Evolutionary conservation across 129 eudicot species (phyloP), one percentile per base, ranked within the genome.

Genomic region (Ambrosia trifida): DNA sequence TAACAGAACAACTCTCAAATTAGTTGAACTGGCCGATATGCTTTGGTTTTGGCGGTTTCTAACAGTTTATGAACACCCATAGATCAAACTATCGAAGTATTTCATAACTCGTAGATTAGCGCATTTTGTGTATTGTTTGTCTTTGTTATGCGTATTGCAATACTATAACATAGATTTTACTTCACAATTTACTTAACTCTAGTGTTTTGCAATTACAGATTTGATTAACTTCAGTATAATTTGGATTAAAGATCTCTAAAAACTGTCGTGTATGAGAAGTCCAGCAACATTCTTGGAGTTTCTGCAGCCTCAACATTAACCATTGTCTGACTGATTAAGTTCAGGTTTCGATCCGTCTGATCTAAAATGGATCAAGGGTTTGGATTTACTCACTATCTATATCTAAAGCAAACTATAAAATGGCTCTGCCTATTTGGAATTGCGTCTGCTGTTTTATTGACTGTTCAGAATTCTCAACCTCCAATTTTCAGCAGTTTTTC

Each of bases 341-440:
- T 70, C 28, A 7, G 53, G 20, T 74, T 62, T 72, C 7, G 24
- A n/a, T 28, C 73, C 63, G 14, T 30, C 62, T 73, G 43, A 41
- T 79, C 61, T 13, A 69, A 69, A 57, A 84, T 84, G 89, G 85
- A 81, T 81, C 78, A 61, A 11, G 52, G 46, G 59, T 64, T 57
- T 77, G 47, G 45, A n/a, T 75, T 65, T 13, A 59, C 7, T 70
- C 76, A 36, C 40, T 65, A 31, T 57, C 49, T 65, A 45, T 77
- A 40, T 65, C 62, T 20, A 67, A 76, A 58, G 19, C 72, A 65
- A 83, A 66, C 82, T 28, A 66, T 43, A 14, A 84, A 76, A 45
- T 81, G 69, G 70, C 40, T 84, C 13, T 81, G 77, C 74, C 31
- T 84, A 52, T 40, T 81, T 11, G 81, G 70, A 62, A 73, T 80